These are phyloP conservation scores for Pulveroboletus sp. DNA, from an alignment of 768 basidiomycete genomes.

Conservation along the genomic window DNA sequence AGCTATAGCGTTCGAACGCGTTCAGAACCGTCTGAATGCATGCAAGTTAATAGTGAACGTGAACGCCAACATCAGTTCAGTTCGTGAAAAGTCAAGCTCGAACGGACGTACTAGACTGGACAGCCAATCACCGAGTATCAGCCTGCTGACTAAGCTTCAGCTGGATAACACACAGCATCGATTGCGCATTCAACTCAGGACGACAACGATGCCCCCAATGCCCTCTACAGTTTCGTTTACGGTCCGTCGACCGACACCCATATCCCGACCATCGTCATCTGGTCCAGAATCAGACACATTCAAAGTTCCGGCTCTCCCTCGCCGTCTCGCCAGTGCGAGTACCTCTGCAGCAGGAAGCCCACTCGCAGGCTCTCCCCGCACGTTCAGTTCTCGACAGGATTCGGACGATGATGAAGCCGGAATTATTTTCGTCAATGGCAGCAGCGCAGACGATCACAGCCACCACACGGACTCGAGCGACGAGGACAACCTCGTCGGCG, in stretches of 20 bases:
- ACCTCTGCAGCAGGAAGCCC: constrained; percentile 51
- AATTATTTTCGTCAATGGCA: constrained; percentile 20
- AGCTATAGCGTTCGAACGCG: too few species aligned
- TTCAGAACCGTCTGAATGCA: too few species aligned
- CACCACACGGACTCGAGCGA: constrained; percentile 48
- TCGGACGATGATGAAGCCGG: constrained; percentile 26
- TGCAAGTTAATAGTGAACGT: too few species aligned
- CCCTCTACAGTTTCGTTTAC: constrained; percentile 71
- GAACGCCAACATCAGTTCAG: too few species aligned
- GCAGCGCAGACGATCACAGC: constrained; percentile 26
- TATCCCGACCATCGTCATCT: constrained; percentile 57
- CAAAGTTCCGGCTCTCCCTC: constrained; percentile 59
- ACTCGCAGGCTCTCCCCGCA: constrained; percentile 48
- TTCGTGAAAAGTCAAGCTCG: too few species aligned
- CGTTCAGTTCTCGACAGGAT: constrained; percentile 22
- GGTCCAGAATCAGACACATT: constrained; percentile 62
- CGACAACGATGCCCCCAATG: constrained; percentile 17
- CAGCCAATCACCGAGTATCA: too few species aligned
- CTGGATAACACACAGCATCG: too few species aligned
- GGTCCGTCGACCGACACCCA: constrained; percentile 71
- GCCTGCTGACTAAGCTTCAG: too few species aligned
- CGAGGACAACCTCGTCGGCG: constrained; percentile 57
- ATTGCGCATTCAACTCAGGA: neutral
- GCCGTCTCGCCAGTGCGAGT: constrained; percentile 40
- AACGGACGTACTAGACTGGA: too few species aligned